Conservation (phyloP, 169 alveolate genomes). For the Neospora caninum region DNA sequence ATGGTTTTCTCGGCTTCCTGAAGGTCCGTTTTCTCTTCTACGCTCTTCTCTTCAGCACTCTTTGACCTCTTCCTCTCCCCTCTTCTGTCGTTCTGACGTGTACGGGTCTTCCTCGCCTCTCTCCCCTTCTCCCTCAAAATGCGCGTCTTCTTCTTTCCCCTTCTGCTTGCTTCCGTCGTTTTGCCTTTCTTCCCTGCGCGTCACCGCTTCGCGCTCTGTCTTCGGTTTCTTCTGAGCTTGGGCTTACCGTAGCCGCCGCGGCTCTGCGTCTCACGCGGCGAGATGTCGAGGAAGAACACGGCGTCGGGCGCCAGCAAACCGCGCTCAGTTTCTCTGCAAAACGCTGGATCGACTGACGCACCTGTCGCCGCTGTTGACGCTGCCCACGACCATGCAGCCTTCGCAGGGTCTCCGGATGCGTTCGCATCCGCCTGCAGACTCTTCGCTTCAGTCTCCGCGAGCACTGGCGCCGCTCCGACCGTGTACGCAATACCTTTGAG, state of each 20-base stretch:
- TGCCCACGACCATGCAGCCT: not conserved
- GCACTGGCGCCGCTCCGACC: not conserved
- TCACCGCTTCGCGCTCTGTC: too few species aligned
- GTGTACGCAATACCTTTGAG: not conserved
- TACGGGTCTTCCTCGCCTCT: too few species aligned
- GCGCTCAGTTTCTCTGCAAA: not conserved
- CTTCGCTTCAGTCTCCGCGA: not conserved
- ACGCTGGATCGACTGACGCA: not conserved
- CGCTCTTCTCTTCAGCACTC: too few species aligned
- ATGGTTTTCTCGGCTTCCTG: too few species aligned
- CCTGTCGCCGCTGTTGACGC: not conserved
- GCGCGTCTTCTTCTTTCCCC: too few species aligned
- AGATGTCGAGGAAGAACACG: not conserved
- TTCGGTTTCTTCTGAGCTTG: too few species aligned
- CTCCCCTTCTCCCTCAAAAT: too few species aligned
- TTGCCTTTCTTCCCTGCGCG: too few species aligned
- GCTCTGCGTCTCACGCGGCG: not conserved
- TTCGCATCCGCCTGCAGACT: not conserved
- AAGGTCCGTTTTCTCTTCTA: too few species aligned
- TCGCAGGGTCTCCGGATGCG: not conserved
- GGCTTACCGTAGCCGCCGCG: slow-evolving; percentile 14
- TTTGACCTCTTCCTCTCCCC: too few species aligned
- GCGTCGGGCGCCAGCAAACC: slow-evolving; percentile 2
- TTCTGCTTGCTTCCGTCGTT: not conserved
- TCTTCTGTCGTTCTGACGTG: too few species aligned